Evolutionary conservation across 495 filamentous ascomycete species (phyloP).

Genomic region (Pseudoneurospora amorphoporcata): DNA sequence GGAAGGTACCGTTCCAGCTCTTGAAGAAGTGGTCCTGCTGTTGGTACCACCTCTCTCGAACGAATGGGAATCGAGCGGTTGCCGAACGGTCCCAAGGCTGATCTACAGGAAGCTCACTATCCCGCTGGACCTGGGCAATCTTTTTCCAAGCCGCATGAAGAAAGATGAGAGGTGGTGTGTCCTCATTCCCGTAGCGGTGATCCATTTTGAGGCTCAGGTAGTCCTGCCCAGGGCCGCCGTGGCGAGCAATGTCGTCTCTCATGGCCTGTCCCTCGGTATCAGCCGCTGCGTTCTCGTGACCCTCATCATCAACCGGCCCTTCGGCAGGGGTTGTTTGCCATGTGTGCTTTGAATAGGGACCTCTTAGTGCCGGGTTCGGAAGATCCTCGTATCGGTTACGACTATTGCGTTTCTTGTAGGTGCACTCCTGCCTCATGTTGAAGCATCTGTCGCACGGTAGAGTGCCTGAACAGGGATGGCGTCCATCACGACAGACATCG

Average conservation of each 20-base stretch:
- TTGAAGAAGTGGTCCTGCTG: conserved; percentile 12
- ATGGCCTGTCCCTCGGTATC: background rate
- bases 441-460: conserved; percentile 15
- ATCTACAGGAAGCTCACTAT: background rate
- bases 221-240: background rate
- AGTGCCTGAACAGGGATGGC: conserved; percentile 10
- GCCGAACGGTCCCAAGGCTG: conserved; percentile 11
- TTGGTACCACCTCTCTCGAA: conserved; percentile 1
- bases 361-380: background rate
- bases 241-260: background rate
- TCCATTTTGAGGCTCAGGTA: conserved; percentile 3
- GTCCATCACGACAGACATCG: conserved; percentile 8
- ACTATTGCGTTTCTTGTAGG: conserved; percentile 7
- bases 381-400: background rate
- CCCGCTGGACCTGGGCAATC: conserved; percentile 2
- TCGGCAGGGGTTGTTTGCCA: background rate
- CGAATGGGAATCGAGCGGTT: background rate
- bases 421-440: conserved; percentile 7
- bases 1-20: conserved; percentile 16
- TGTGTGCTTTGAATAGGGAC: background rate
- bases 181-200: conserved; percentile 10
- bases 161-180: conserved; percentile 14
- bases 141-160: conserved; percentile 16
- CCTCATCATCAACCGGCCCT: background rate
- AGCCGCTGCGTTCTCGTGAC: background rate